Evolutionary conservation across 805 yeast genomes (phyloP), one percentile per base, ranked within the genome.

Genomic region (Candida ovalis): DNA sequence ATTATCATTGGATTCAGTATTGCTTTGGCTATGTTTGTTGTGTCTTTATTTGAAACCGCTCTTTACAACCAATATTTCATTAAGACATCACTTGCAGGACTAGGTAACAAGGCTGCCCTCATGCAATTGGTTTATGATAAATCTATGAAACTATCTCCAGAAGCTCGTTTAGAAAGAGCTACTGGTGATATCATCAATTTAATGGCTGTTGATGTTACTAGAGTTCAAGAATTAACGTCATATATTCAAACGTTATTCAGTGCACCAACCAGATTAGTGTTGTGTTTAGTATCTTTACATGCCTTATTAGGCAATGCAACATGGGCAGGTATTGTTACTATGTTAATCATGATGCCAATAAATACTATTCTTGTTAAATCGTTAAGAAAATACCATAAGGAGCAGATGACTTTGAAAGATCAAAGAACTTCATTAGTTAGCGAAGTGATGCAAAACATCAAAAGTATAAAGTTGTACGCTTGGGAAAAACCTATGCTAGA

Each of bases 121-220:
- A 78, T 81, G 63, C 70, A 84, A n/a, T 63, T 87, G 52, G 70
- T 88, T 21, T 89, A 84, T 62, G 77, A 79, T 41, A 90, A 90
- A 64, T 75, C 94, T 0, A 71, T 90, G 48, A 72, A 64, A 18
- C 67, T 90, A n/a, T 82, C 95, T 2, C 76, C 81, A 7, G 82
- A 81, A 42, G 80, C 89, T 7, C 76, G 84, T 51, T 73, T 74
- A 28, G 72, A 75, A 17, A 70, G 77, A 54, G 68, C 88, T 1
- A 77, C 91, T 2, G 96, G 96, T 55, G 95, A 88, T 54, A 86
- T 89, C 45, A 76, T 88, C 54, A 88, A 87, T 58, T 73, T 84
- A 59, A 77, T 87, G 70, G 79, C 94, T 18, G 91, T 86, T 28
- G 97, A 89, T 69, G 81, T 86, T 12, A 69, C 70, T 42, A 73